phyloP scores from a whole-genome alignment of 352 stramenopile species.

The Phytophthora citricola region DNA sequence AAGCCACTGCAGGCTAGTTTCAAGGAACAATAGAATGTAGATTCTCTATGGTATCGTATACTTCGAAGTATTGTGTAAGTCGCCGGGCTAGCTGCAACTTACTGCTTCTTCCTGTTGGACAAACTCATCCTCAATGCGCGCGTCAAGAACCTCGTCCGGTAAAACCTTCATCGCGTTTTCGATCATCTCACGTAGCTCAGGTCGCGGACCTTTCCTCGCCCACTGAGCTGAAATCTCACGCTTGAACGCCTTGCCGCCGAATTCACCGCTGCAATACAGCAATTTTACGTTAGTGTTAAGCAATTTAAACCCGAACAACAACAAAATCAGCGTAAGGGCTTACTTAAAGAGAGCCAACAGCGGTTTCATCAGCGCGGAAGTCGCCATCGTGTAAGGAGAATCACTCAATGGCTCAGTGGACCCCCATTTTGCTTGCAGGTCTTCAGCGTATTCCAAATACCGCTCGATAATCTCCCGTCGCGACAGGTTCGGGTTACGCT shows the following conservation, averaged over 20 bases:
- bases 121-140: slow-evolving; percentile 69
- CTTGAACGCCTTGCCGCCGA: slow-evolving; percentile 84
- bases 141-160: slow-evolving; percentile 76
- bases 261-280: slow-evolving; percentile 57
- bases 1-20: slow-evolving; percentile 13
- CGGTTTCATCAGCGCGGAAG: slow-evolving; percentile 81
- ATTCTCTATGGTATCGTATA: slow-evolving; percentile 33
- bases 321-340: slow-evolving; percentile 20
- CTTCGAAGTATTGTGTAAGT: not conserved
- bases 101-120: slow-evolving; percentile 23
- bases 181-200: slow-evolving; percentile 77
- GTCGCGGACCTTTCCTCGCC: slow-evolving; percentile 65
- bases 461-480: slow-evolving; percentile 81
- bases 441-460: slow-evolving; percentile 89
- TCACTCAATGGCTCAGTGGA: slow-evolving; percentile 48
- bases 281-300: slow-evolving; percentile 3
- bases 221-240: slow-evolving; percentile 76
- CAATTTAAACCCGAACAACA: not conserved
- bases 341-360: slow-evolving; percentile 81
- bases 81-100: slow-evolving; percentile 24
- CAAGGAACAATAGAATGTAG: slow-evolving; percentile 11
- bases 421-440: slow-evolving; percentile 79
- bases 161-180: slow-evolving; percentile 73
- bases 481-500: slow-evolving; percentile 83
- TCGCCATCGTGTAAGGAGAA: slow-evolving; percentile 78